phyloP scores from a whole-genome alignment of 2,329 filamentous ascomycete genomes.

The Leptographium radiaticola region DNA sequence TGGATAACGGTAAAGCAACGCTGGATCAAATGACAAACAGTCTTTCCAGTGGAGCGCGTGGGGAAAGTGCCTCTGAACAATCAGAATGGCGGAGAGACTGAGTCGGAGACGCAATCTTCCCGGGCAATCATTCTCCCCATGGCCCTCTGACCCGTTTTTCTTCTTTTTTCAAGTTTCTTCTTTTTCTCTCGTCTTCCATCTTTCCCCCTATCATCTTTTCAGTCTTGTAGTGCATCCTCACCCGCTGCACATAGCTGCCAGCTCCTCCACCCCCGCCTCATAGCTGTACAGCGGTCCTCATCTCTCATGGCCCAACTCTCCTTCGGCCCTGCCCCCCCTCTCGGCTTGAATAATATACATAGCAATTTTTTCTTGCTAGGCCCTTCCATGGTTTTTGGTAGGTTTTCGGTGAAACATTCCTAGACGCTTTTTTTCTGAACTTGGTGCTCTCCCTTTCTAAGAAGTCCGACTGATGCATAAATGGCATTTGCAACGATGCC shows the following conservation, averaged over 20 bases:
- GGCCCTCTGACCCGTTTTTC: not conserved
- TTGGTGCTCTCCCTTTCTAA: not conserved
- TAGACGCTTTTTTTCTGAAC: not conserved
- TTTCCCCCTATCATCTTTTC: not conserved
- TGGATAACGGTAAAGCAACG: too few species aligned
- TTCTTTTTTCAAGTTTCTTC: not conserved
- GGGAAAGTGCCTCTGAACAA: too few species aligned
- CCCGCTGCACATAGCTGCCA: too few species aligned
- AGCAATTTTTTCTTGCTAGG: not conserved
- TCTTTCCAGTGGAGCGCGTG: too few species aligned
- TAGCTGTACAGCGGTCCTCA: too few species aligned
- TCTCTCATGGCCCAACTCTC: too few species aligned
- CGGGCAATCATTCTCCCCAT: too few species aligned
- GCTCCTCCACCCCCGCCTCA: too few species aligned
- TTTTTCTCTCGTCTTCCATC: not conserved
- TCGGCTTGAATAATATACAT: not conserved
- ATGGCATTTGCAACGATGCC: not conserved
- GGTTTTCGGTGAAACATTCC: not conserved
- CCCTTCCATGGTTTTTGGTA: not conserved
- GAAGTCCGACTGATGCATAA: not conserved
- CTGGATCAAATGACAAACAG: too few species aligned
- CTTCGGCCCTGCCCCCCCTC: not conserved
- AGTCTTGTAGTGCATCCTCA: constrained; percentile 17
- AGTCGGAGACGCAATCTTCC: too few species aligned
- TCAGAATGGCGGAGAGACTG: too few species aligned